Evolutionary conservation across 352 stramenopile genomes (phyloP).

Genomic region (Phytopythium boreale): DNA sequence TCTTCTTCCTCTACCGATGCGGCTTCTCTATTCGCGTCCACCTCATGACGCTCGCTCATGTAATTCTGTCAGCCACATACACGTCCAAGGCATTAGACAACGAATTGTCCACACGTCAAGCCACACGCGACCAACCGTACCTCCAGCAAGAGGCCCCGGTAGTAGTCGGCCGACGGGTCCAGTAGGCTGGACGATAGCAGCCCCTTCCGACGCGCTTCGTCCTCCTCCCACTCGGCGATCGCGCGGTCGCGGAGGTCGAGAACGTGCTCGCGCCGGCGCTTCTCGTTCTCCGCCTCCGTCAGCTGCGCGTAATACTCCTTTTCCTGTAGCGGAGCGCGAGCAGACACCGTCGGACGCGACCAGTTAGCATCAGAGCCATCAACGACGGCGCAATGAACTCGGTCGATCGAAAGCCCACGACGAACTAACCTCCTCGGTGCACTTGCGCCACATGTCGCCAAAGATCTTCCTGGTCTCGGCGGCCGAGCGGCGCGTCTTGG

Average conservation of each 20-base stretch:
- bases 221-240: slow-evolving; percentile 76
- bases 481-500: slow-evolving; percentile 52
- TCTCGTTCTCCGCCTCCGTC: slow-evolving; percentile 78
- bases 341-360: not conserved
- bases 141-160: slow-evolving; percentile 64
- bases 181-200: slow-evolving; percentile 52
- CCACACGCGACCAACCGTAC: slow-evolving; percentile 22
- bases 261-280: slow-evolving; percentile 65
- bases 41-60: slow-evolving; percentile 72
- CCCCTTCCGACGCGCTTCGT: slow-evolving; percentile 62
- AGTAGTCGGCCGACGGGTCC: slow-evolving; percentile 56
- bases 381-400: not conserved
- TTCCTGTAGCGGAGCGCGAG: slow-evolving; percentile 23
- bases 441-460: slow-evolving; percentile 82
- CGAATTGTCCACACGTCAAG: not conserved
- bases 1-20: slow-evolving; percentile 36
- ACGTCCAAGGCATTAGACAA: slow-evolving; percentile 5
- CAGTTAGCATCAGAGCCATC: not conserved
- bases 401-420: not conserved
- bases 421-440: slow-evolving; percentile 66
- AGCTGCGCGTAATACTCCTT: slow-evolving; percentile 78
- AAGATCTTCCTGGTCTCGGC: slow-evolving; percentile 77
- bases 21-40: slow-evolving; percentile 50
- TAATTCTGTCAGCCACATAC: slow-evolving; percentile 45
- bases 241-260: slow-evolving; percentile 65